phyloP scores from a whole-genome alignment of 1,284 basidiomycete species.

The Puccinia coronata region DNA sequence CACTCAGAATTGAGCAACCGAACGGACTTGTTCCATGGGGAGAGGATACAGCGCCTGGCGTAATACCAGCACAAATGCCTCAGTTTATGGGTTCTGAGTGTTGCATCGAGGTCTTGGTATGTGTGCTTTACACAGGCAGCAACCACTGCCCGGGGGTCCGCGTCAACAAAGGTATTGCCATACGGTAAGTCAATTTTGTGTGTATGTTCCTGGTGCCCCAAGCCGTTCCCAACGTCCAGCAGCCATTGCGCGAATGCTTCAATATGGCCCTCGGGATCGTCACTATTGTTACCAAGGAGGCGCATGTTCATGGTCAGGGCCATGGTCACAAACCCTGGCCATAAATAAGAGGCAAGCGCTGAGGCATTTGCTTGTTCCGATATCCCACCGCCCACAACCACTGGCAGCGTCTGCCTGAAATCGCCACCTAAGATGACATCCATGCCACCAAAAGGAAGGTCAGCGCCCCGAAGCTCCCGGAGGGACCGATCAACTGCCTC shows the following conservation, averaged over 20 bases:
- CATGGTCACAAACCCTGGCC: not conserved
- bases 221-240: not conserved
- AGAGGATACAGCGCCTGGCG: too few species aligned
- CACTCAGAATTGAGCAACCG: too few species aligned
- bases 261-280: not conserved
- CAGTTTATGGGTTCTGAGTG: too few species aligned
- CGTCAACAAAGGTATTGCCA: too few species aligned
- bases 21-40: too few species aligned
- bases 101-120: too few species aligned
- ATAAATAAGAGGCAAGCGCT: not conserved
- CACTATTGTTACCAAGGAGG: not conserved
- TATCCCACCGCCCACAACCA: not conserved
- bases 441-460: not conserved
- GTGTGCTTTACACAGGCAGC: too few species aligned
- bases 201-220: too few species aligned
- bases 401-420: slow-evolving; percentile 20
- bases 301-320: not conserved
- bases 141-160: too few species aligned
- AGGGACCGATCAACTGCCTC: not conserved
- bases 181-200: too few species aligned
- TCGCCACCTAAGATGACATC: not conserved
- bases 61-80: too few species aligned
- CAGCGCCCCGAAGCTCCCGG: not conserved
- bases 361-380: not conserved
- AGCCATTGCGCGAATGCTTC: not conserved